Evolutionary conservation across 192 early-diverging fungal species (phyloP), one percentile per base, ranked within the genome.

Genomic region (Chytriomyces sp.): DNA sequence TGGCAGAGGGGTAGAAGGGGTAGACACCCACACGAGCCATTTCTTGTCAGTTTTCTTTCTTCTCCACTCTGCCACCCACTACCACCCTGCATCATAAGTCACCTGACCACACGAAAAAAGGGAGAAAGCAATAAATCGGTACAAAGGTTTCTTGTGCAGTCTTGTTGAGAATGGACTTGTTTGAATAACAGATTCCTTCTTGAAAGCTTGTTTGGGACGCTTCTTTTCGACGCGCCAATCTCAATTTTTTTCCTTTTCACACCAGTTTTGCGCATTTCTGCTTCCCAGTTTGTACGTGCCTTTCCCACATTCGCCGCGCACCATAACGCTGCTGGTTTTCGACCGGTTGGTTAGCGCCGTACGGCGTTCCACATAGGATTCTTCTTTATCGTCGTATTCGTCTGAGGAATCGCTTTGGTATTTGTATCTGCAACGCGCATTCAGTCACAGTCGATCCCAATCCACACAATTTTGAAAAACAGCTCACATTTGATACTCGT

Each of bases 321-420:
- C 92, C 93, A 98, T 92, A 52, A 90, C 89, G 4, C 94, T 94
- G 19, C 95, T 94, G 1, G 94, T 90, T 92, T 96, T 94, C 8
- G 95, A 96, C 31, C 91, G 89, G n/a, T 82, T 81, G 2, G 84
- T 80, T 22, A 73, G 56, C 7, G 76, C 78, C 14, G 77, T 80
- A 7, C 61, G 62, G 5, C 59, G 59, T 36, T 71, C 77, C 19
- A 69, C 36, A 2, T 38, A 26, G 37, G 56, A 32, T 2, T 34
- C 52, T 5, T 60, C 65, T 0, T 59, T 28, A 12, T 83, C 82
- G 17, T 74, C 64, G 53, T 72, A 61, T n/a, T 77, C 65, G 64
- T 58, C 62, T 7, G 76, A 70, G 12, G 34, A 75, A 52, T 69
- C 36, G 6, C 30, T 25, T 62, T 71, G 30, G 0, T 33, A 33